Evolutionary conservation across 257 asterid genomes (phyloP).

Genomic region (Jasminum sambac): DNA sequence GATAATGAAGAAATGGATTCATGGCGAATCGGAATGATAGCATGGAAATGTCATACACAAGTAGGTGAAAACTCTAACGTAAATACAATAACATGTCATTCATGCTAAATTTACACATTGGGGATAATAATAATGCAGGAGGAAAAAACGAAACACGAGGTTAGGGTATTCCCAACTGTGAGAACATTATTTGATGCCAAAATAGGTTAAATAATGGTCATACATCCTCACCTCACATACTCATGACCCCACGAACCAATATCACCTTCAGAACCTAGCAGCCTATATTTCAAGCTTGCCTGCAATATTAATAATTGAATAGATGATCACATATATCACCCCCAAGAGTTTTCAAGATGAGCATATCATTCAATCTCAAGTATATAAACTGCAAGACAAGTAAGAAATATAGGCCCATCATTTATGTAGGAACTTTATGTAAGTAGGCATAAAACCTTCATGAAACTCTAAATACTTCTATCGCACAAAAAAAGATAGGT

Average conservation of each 20-base stretch:
- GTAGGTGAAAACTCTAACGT: not conserved
- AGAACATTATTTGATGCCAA: slow-evolving; percentile 7
- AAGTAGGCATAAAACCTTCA: not conserved
- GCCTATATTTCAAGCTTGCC: slow-evolving; percentile 96
- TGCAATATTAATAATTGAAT: slow-evolving; percentile 39
- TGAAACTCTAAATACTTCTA: not conserved
- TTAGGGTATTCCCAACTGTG: not conserved
- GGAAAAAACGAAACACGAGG: not conserved
- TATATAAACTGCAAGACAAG: not conserved
- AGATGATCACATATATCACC: slow-evolving; percentile 4
- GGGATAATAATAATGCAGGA: not conserved
- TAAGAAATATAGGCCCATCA: not conserved
- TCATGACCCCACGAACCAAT: slow-evolving; percentile 99
- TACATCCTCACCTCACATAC: slow-evolving; percentile 73
- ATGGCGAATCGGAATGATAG: not conserved
- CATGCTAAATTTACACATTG: slow-evolving; percentile 10
- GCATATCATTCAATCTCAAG: slow-evolving; percentile 13
- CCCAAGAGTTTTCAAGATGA: slow-evolving; percentile 13
- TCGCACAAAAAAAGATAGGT: not conserved
- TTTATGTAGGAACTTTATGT: not conserved
- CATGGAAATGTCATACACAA: not conserved
- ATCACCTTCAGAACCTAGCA: slow-evolving; percentile 84
- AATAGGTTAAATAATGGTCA: not conserved
- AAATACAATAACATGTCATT: not conserved
- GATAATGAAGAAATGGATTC: not conserved